phyloP scores from a whole-genome alignment of 2,329 filamentous ascomycete genomes.

The Fusarium haematococcum region DNA sequence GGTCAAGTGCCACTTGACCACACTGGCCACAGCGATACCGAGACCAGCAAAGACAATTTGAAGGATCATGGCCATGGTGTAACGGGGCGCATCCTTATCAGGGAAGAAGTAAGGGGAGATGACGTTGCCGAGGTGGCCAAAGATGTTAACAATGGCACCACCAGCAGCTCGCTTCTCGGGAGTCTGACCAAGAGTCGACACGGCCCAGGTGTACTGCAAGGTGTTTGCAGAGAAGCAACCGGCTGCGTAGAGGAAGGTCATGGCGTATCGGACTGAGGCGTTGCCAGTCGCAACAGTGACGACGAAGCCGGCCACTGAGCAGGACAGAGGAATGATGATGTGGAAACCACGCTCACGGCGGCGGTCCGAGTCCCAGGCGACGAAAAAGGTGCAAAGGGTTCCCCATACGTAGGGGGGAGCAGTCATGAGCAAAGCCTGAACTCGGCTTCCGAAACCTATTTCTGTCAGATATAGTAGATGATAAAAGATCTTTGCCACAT shows the following conservation, averaged over 20 bases:
- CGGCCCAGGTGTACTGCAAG: constrained; percentile 51
- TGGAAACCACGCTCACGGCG: constrained; percentile 73
- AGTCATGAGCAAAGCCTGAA: constrained; percentile 66
- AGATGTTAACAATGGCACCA: constrained; percentile 51
- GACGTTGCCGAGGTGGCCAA: constrained; percentile 54
- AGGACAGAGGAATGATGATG: constrained; percentile 65
- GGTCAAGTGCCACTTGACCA: constrained; percentile 30
- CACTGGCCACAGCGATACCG: constrained; percentile 11
- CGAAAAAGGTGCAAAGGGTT: constrained; percentile 66
- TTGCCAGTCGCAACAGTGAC: constrained; percentile 67
- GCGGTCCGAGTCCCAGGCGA: constrained; percentile 71
- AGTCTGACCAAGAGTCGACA: constrained; percentile 48
- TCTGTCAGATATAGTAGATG: background rate
- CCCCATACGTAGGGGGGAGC: constrained; percentile 68
- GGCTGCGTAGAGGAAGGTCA: constrained; percentile 37
- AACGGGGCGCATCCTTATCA: constrained; percentile 44
- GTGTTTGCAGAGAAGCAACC: constrained; percentile 48
- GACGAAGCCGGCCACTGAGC: constrained; percentile 69
- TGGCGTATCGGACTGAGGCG: constrained; percentile 33
- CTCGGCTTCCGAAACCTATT: constrained; percentile 57
- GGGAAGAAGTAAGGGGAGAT: constrained; percentile 55
- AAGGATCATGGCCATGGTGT: constrained; percentile 45
- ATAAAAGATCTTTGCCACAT: background rate
- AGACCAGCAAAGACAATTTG: constrained; percentile 30
- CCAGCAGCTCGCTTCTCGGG: constrained; percentile 54